phyloP scores from a whole-genome alignment of 2,329 filamentous ascomycete genomes.

The Colletotrichum lindemuthianum region DNA sequence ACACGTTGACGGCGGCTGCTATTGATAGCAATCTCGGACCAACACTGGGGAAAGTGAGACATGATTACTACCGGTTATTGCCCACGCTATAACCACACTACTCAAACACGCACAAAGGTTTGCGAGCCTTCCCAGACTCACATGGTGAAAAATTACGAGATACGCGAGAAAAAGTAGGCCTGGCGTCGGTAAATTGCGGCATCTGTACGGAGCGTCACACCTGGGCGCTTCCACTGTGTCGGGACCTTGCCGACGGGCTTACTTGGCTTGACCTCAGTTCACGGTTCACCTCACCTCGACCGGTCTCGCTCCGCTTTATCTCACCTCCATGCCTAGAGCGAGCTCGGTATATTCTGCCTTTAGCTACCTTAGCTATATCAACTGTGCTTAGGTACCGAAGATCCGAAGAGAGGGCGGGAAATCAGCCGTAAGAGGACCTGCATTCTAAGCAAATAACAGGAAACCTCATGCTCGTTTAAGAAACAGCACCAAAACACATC shows the following conservation, averaged over 20 bases:
- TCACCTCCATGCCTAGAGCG: too few relatives aligned
- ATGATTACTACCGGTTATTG: not conserved
- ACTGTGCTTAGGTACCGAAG: not conserved
- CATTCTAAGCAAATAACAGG: not conserved
- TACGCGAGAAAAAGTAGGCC: too few relatives aligned
- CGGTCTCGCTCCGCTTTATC: too few relatives aligned
- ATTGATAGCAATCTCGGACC: not conserved
- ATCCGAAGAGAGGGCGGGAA: not conserved
- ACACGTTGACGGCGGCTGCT: not conserved
- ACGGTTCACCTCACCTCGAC: not conserved
- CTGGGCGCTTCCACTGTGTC: slow-evolving; percentile 6
- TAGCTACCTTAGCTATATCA: not conserved
- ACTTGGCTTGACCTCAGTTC: not conserved
- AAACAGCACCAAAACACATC: slow-evolving; percentile 19
- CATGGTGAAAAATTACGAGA: too few relatives aligned
- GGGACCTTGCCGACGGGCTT: slow-evolving; percentile 1
- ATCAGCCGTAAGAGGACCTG: not conserved
- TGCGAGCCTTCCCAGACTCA: too few relatives aligned
- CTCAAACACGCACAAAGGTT: too few relatives aligned
- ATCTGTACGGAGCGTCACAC: not conserved
- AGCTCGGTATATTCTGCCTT: not conserved
- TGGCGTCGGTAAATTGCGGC: too few relatives aligned
- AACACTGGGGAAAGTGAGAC: not conserved
- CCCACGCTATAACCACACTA: too few relatives aligned
- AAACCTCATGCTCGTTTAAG: slow-evolving; percentile 4